phyloP scores from a whole-genome alignment of 768 basidiomycete species.

The Rhodocollybia butyracea region DNA sequence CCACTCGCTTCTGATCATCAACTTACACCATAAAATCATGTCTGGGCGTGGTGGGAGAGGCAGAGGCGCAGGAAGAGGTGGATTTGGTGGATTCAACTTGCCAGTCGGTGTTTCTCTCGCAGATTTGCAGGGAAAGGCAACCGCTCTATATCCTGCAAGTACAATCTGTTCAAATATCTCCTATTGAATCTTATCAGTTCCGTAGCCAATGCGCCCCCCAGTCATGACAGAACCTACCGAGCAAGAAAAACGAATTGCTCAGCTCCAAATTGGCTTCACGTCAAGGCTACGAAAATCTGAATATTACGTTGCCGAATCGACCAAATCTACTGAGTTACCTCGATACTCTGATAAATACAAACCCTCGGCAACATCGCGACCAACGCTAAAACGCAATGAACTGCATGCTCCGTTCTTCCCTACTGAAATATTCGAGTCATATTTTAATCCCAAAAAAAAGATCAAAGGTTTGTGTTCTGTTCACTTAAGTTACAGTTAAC shows the following conservation, averaged over 20 bases:
- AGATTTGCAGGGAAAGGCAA: constrained; percentile 77
- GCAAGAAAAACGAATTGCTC: constrained; percentile 63
- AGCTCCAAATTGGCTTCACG: constrained; percentile 65
- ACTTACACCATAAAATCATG: constrained; percentile 22
- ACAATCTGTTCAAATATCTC: not conserved
- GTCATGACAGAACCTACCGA: constrained; percentile 62
- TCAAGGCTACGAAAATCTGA: constrained; percentile 62
- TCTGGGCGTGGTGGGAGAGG: constrained; percentile 39
- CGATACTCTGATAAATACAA: constrained; percentile 86
- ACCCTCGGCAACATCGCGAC: constrained; percentile 54
- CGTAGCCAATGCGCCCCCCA: constrained; percentile 66
- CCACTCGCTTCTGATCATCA: constrained; percentile 1
- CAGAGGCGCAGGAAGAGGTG: constrained; percentile 57
- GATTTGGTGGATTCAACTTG: constrained; percentile 40
- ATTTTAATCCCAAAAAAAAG: constrained; percentile 75
- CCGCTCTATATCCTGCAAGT: constrained; percentile 81
- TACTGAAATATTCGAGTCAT: constrained; percentile 66
- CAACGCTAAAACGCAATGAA: constrained; percentile 65
- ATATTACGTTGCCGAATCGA: constrained; percentile 72
- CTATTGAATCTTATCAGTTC: constrained; percentile 5
- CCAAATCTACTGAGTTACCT: constrained; percentile 68
- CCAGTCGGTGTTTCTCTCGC: constrained; percentile 82
- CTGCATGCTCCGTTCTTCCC: constrained; percentile 80
- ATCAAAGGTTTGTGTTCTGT: constrained; percentile 40
- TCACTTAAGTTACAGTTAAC: too few species aligned